Evolutionary conservation across 148 eudicot species (phyloP).

Genomic region (Vaccinium corymbosum): DNA sequence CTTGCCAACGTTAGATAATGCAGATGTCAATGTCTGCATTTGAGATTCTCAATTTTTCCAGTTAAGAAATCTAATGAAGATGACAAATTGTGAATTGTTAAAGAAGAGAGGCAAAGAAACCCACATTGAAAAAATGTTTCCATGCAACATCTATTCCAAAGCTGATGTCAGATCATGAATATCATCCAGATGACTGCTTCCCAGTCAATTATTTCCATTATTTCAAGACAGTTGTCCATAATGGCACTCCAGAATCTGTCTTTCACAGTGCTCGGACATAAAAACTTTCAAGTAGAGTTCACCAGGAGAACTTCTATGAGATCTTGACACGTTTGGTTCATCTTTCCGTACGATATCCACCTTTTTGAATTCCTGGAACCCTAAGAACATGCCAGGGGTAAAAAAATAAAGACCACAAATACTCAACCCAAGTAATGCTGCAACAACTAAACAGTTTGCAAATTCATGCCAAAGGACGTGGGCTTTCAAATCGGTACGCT

Average conservation of each 20-base stretch:
- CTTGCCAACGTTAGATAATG: constrained; percentile 49
- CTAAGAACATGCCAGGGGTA: constrained; percentile 26
- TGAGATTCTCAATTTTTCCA: constrained; percentile 6
- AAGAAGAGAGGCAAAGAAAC: constrained; percentile 17
- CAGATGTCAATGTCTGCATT: constrained; percentile 67
- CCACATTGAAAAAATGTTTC: constrained; percentile 56
- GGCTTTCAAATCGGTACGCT: not conserved
- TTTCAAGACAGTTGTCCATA: constrained; percentile 60
- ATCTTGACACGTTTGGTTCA: constrained; percentile 30
- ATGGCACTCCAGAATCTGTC: constrained; percentile 55
- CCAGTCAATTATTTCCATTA: constrained; percentile 87
- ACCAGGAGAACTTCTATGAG: constrained; percentile 33
- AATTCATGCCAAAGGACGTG: not conserved
- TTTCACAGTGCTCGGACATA: constrained; percentile 45
- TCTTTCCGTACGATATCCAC: constrained; percentile 86
- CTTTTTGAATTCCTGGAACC: constrained; percentile 67
- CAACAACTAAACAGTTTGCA: not conserved
- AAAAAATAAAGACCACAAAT: not conserved
- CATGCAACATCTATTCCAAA: constrained; percentile 75
- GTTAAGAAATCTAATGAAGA: not conserved
- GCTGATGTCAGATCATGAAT: constrained; percentile 49
- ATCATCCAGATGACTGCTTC: constrained; percentile 83
- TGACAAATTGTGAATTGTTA: not conserved
- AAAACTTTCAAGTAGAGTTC: constrained; percentile 63
- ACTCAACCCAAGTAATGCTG: not conserved